phyloP scores from a whole-genome alignment of 148 eudicot species.

The Camellia japonica region DNA sequence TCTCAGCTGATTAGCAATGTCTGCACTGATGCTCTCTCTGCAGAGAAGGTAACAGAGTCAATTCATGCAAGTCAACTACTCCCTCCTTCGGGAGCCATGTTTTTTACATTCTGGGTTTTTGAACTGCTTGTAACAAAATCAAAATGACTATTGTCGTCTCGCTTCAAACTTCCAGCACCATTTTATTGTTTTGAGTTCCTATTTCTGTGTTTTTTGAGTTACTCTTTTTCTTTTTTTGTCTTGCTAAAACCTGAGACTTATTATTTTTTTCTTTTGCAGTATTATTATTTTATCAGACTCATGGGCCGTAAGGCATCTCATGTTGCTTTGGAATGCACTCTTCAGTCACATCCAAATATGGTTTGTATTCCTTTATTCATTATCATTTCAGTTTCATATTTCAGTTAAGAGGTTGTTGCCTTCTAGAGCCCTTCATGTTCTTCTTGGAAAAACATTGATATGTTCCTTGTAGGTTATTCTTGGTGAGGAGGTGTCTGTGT shows the following conservation, averaged over 20 bases:
- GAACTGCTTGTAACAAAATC: background rate
- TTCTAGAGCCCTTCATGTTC: background rate
- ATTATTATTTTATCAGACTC: slow-evolving; percentile 92
- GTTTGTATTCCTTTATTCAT: slow-evolving; percentile 29
- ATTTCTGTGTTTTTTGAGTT: background rate
- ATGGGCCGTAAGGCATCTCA: slow-evolving; percentile 99
- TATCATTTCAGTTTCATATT: background rate
- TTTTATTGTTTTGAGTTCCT: slow-evolving; percentile 3
- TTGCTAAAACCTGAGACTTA: background rate
- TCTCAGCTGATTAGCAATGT: slow-evolving; percentile 99
- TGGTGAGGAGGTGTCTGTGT: slow-evolving; percentile 93
- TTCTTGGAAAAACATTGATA: background rate
- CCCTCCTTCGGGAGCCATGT: background rate
- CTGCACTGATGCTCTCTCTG: slow-evolving; percentile 97
- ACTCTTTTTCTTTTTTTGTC: background rate
- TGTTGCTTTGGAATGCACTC: slow-evolving; percentile 96
- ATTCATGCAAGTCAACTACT: slow-evolving; percentile 8
- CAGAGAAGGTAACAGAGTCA: slow-evolving; percentile 76
- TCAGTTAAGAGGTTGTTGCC: background rate
- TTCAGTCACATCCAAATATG: slow-evolving; percentile 98
- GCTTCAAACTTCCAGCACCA: background rate
- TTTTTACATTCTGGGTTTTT: background rate
- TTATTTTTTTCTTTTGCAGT: slow-evolving; percentile 41
- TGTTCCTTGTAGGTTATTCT: slow-evolving; percentile 65
- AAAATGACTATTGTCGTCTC: background rate